Evolutionary conservation across 2,329 filamentous ascomycete genomes (phyloP).

Genomic region (Cladosporium phlei): DNA sequence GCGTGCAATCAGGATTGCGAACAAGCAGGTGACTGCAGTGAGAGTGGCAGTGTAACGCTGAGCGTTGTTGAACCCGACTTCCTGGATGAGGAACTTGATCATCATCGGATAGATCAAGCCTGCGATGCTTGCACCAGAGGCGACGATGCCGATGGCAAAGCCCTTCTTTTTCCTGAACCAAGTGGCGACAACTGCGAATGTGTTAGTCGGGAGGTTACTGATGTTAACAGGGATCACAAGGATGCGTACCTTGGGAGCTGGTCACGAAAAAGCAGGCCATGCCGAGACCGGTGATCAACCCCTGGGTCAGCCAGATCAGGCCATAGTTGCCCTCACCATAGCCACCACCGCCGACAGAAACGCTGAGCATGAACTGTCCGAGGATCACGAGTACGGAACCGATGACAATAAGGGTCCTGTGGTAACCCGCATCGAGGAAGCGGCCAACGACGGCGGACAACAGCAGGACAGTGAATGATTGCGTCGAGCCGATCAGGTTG

Average conservation of each 20-base stretch:
- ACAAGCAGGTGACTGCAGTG: constrained; percentile 37
- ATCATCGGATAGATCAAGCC: constrained; percentile 43
- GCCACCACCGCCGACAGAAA: constrained; percentile 32
- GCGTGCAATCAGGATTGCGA: constrained; percentile 39
- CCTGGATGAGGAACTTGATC: constrained; percentile 40
- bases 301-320: constrained; percentile 45
- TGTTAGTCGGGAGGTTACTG: constrained; percentile 8
- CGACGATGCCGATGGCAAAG: constrained; percentile 47
- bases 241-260: constrained; percentile 44
- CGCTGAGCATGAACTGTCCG: constrained; percentile 43
- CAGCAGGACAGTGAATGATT: constrained; percentile 44
- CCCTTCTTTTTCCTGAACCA: constrained; percentile 47
- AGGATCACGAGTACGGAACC: constrained; percentile 41
- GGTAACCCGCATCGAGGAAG: constrained; percentile 45
- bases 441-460: constrained; percentile 45
- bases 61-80: constrained; percentile 43
- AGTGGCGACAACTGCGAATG: constrained; percentile 40
- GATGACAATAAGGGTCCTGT: constrained; percentile 35
- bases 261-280: constrained; percentile 51
- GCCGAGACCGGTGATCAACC: constrained; percentile 43
- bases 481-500: constrained; percentile 46
- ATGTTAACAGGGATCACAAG: background rate
- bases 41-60: constrained; percentile 39
- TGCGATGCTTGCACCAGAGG: constrained; percentile 45
- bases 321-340: constrained; percentile 37